Percentiles rank a stretch among this genome's conserved stretches.
These are phyloP conservation scores for Endoconidiophora laricicola DNA, from an alignment of 2,329 filamentous ascomycete genomes.

Conservation along the genomic window DNA sequence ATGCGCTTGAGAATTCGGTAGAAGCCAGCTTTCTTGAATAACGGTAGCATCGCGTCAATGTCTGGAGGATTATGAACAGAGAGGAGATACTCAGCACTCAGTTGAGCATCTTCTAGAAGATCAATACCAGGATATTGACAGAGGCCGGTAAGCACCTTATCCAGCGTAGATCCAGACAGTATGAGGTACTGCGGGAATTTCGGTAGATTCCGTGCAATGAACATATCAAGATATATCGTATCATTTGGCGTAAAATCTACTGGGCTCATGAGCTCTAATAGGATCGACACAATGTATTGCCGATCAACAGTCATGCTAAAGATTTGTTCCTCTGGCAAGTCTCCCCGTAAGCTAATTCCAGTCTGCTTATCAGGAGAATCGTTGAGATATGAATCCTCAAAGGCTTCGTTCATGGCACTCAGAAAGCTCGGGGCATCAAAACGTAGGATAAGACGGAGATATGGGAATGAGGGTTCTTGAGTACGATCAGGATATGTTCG, in stretches of 20 bases:
- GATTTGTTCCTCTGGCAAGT: constrained; percentile 47
- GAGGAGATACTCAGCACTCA: constrained; percentile 90
- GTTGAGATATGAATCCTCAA: constrained; percentile 88
- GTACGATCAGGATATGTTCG: constrained; percentile 38
- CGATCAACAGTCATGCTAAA: constrained; percentile 63
- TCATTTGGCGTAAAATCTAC: constrained; percentile 62
- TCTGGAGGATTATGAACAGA: constrained; percentile 87
- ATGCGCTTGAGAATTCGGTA: constrained; percentile 83
- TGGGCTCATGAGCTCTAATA: constrained; percentile 77
- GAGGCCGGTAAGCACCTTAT: constrained; percentile 62
- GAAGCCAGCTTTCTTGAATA: constrained; percentile 67
- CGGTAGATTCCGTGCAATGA: constrained; percentile 83
- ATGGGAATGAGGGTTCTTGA: constrained; percentile 64
- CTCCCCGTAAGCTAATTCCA: constrained; percentile 32
- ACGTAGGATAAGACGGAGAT: constrained; percentile 66
- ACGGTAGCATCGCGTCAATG: constrained; percentile 54
- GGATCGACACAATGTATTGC: constrained; percentile 80
- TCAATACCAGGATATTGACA: constrained; percentile 71
- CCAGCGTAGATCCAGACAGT: constrained; percentile 70
- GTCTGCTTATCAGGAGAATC: constrained; percentile 49
- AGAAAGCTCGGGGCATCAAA: constrained; percentile 87
- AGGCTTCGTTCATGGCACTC: constrained; percentile 91
- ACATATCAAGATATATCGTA: constrained; percentile 95
- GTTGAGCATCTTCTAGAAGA: constrained; percentile 79
- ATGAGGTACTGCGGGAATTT: constrained; percentile 95